phyloP scores from a whole-genome alignment of 352 stramenopile species.

The Aphanomyces euteiches region DNA sequence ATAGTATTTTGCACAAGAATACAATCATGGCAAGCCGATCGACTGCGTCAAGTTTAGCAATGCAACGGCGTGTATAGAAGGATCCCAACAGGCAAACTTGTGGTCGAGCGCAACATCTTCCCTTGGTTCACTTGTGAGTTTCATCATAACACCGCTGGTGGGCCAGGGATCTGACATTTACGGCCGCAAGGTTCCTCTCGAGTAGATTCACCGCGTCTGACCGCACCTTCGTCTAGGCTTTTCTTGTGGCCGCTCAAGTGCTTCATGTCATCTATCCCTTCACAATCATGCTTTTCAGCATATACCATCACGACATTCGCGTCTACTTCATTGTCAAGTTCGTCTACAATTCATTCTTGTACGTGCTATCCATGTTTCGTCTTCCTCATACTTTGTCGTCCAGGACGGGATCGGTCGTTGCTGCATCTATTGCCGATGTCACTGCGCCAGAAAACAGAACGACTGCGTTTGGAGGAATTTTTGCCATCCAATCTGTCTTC shows the following conservation, averaged over 20 bases:
- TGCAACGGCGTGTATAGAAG: slow-evolving; percentile 47
- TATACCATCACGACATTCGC: slow-evolving; percentile 49
- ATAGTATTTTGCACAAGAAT: slow-evolving; percentile 75
- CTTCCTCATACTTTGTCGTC: neutral
- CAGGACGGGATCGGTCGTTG: slow-evolving; percentile 55
- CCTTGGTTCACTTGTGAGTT: slow-evolving; percentile 51
- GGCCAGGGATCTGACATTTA: slow-evolving; percentile 70
- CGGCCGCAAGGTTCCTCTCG: slow-evolving; percentile 57
- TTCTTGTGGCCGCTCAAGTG: slow-evolving; percentile 64
- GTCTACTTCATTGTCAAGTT: slow-evolving; percentile 61
- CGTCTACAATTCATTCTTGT: slow-evolving; percentile 57
- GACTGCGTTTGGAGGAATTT: slow-evolving; percentile 54
- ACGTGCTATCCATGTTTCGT: slow-evolving; percentile 6
- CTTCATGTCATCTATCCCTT: slow-evolving; percentile 59
- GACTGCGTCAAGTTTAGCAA: slow-evolving; percentile 49
- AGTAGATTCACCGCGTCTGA: neutral
- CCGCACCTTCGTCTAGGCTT: slow-evolving; percentile 40
- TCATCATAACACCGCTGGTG: slow-evolving; percentile 65
- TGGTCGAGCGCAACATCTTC: slow-evolving; percentile 69
- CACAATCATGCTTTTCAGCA: slow-evolving; percentile 64
- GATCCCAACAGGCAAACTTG: slow-evolving; percentile 66
- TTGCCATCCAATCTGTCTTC: slow-evolving; percentile 48
- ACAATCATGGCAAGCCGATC: slow-evolving; percentile 45
- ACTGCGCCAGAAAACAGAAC: slow-evolving; percentile 52
- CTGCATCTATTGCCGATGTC: slow-evolving; percentile 57